These are phyloP conservation scores for Saccharomyces eubayanus DNA, from an alignment of 805 yeast genomes.

Conservation along the genomic window DNA sequence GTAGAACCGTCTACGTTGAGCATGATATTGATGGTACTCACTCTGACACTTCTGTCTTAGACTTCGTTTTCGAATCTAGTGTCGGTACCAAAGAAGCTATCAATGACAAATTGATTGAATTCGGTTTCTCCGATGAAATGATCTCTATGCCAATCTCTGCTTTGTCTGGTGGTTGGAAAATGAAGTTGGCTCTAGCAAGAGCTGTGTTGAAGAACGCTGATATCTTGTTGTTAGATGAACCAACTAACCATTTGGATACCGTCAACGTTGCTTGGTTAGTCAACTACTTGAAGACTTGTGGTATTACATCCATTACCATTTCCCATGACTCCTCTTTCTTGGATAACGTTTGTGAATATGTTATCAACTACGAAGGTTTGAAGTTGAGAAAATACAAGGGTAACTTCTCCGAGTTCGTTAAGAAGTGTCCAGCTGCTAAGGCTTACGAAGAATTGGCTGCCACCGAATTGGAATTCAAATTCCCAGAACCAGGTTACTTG, in stretches of 20 bases:
- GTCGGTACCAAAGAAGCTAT: slow-evolving; percentile 70
- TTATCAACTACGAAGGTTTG: slow-evolving; percentile 99
- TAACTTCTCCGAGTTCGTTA: slow-evolving; percentile 97
- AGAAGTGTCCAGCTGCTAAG: slow-evolving; percentile 97
- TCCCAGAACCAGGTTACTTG: slow-evolving; percentile 99
- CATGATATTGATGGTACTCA: slow-evolving; percentile 98
- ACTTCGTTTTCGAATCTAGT: slow-evolving; percentile 74
- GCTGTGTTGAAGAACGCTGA: slow-evolving; percentile 98
- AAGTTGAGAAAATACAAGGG: slow-evolving; percentile 99
- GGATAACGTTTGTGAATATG: slow-evolving; percentile 94
- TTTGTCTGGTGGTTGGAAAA: slow-evolving; percentile 99
- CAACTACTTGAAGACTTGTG: slow-evolving; percentile 97
- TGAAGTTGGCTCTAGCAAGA: slow-evolving; percentile 98
- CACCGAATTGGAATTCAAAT: slow-evolving; percentile 88
- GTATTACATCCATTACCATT: slow-evolving; percentile 95
- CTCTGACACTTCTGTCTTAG: slow-evolving; percentile 90
- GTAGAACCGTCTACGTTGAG: slow-evolving; percentile 98
- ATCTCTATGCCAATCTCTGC: slow-evolving; percentile 88
- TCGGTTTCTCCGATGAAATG: slow-evolving; percentile 92
- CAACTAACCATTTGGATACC: slow-evolving; percentile 99
- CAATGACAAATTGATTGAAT: slow-evolving; percentile 70
- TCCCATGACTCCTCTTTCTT: slow-evolving; percentile 99
- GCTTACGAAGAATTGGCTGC: slow-evolving; percentile 98
- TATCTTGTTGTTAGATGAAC: slow-evolving; percentile 96
- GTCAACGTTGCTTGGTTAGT: slow-evolving; percentile 99